A percentile compares a stretch with the other conserved stretches of the same genome.
phyloP scores from a whole-genome alignment of 179 eudicot genomes.

The Vitellaria paradoxa region DNA sequence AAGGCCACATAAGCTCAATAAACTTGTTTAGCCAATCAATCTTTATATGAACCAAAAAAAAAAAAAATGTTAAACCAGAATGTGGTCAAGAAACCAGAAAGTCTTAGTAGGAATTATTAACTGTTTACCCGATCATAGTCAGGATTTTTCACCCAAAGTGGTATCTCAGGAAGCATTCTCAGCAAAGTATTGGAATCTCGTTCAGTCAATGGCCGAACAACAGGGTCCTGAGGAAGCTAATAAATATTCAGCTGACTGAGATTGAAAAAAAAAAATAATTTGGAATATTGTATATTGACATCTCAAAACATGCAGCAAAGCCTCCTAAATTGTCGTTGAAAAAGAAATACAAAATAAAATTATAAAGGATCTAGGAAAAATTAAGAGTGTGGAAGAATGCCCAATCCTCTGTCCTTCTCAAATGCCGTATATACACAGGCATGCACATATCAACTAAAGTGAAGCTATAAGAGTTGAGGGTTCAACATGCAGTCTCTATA shows the following conservation, averaged over 20 bases:
- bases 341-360: background rate
- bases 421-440: background rate
- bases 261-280: background rate
- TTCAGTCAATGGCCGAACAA: slow-evolving; percentile 60
- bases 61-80: background rate
- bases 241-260: background rate
- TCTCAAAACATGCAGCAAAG: background rate
- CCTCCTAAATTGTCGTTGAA: slow-evolving; percentile 7
- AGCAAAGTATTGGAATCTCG: slow-evolving; percentile 44
- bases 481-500: too few species aligned
- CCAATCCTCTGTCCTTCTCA: background rate
- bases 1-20: slow-evolving; percentile 73
- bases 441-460: background rate
- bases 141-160: slow-evolving; percentile 82
- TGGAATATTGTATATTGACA: background rate
- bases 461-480: too few species aligned
- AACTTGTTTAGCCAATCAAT: slow-evolving; percentile 78
- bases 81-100: background rate
- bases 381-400: background rate
- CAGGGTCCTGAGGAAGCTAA: slow-evolving; percentile 53
- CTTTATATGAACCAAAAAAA: slow-evolving; percentile 32
- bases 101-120: slow-evolving; percentile 10
- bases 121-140: slow-evolving; percentile 51
- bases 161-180: slow-evolving; percentile 54
- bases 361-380: background rate